Evolutionary conservation across 192 early-diverging fungal species (phyloP).

Genomic region (Coemansia erecta): DNA sequence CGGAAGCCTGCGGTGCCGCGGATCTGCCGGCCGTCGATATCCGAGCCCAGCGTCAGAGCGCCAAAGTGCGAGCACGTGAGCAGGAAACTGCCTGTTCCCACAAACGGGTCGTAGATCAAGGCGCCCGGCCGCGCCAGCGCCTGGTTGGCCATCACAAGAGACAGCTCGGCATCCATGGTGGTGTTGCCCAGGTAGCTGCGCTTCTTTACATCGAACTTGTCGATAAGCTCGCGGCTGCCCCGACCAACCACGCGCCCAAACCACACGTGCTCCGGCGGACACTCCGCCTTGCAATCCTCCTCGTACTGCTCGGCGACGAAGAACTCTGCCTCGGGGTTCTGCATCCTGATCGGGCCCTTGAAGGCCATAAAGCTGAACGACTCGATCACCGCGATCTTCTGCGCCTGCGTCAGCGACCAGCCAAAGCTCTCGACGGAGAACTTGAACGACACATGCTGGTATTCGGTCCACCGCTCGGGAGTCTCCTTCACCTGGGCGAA

Average conservation of each 20-base stretch:
- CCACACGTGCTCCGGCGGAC: constrained; percentile 46
- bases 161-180: constrained; percentile 97
- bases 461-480: constrained; percentile 59
- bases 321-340: constrained; percentile 74
- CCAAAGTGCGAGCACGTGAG: constrained; percentile 95
- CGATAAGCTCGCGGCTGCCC: constrained; percentile 66
- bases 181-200: constrained; percentile 93
- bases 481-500: constrained; percentile 58
- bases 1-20: constrained; percentile 67
- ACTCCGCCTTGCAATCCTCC: constrained; percentile 30
- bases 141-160: constrained; percentile 94
- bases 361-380: constrained; percentile 79
- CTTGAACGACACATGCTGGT: constrained; percentile 64
- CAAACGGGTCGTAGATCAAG: constrained; percentile 93
- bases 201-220: constrained; percentile 93
- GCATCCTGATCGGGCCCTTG: constrained; percentile 79
- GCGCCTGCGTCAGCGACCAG: constrained; percentile 62
- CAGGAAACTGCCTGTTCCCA: constrained; percentile 92
- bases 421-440: constrained; percentile 77
- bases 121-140: constrained; percentile 73
- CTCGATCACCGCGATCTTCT: constrained; percentile 81
- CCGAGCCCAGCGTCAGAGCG: constrained; percentile 84
- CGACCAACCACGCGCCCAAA: constrained; percentile 70
- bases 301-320: constrained; percentile 78
- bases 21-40: constrained; percentile 98